phyloP scores from a whole-genome alignment of 306 rosid genomes.

The Bauhinia variegata region DNA sequence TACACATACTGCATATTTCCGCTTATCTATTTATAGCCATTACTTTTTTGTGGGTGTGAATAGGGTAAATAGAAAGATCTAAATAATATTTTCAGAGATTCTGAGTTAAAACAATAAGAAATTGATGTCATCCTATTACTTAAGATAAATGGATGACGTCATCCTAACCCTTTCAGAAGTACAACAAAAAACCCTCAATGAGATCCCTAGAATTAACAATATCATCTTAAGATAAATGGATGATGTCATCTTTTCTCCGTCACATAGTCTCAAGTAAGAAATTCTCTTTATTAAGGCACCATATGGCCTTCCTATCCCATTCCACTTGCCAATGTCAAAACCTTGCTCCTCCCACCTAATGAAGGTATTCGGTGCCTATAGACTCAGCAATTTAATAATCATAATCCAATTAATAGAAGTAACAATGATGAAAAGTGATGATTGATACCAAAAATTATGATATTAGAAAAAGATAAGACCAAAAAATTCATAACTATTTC shows the following conservation, averaged over 20 bases:
- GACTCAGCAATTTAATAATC: slow-evolving; percentile 2
- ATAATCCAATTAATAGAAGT: slow-evolving; percentile 1
- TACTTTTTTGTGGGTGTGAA: too few species aligned
- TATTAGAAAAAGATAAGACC: slow-evolving; percentile 7
- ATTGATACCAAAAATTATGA: slow-evolving; percentile 10
- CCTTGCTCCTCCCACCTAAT: neutral
- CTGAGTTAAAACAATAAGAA: too few species aligned
- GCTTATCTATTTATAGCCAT: too few species aligned
- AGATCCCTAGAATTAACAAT: neutral
- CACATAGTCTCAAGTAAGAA: neutral
- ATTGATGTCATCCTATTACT: too few species aligned
- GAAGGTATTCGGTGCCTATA: neutral
- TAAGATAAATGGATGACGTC: too few species aligned
- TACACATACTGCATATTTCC: too few species aligned
- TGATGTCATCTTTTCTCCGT: slow-evolving; percentile 9
- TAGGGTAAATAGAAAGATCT: too few species aligned
- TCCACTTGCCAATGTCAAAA: slow-evolving; percentile 4
- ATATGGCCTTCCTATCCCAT: neutral
- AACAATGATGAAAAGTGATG: slow-evolving; percentile 11
- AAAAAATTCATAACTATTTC: slow-evolving; percentile 14
- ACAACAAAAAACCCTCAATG: neutral
- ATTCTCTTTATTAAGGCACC: slow-evolving; percentile 1
- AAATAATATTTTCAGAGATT: too few species aligned
- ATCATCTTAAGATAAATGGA: slow-evolving; percentile 1
- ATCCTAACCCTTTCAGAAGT: too few species aligned